Evolutionary conservation across 2,329 filamentous ascomycete species (phyloP), one percentile per base, ranked within the genome.

Genomic region (Scedosporium boydii): DNA sequence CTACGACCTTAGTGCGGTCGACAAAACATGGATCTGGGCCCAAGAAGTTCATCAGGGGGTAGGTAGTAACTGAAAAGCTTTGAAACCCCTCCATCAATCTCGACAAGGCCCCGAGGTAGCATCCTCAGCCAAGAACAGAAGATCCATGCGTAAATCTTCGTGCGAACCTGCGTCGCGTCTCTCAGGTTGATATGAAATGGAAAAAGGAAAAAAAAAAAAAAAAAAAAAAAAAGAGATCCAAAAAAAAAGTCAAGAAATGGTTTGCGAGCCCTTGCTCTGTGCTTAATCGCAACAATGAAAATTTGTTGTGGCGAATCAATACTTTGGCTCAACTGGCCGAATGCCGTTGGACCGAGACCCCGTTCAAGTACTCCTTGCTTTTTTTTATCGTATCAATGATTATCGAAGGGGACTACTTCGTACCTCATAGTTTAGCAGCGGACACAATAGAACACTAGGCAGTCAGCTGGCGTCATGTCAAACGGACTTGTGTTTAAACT

Each of bases 321-420:
- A 61, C 60, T 61, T 44, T 61, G 60, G 60, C 29, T 34, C 29
- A 44, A 21, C 60, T 61, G 48, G 29, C 59, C 59, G 59, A 48
- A 12, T 51, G 23, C 59, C 59, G 59, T 61, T 61, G 59, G 59
- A 53, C 60, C 60, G 60, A 61, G 4, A 61, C 34, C 60, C 60
- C 60, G 48, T 38, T 55, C 23, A 60, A 51, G 58, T 60, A 60
- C 46, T 38, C 27, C 12, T 27, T 23, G 10, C 27, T 34, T 41
- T 59, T 41, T 59, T 46, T 59, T 44, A 26, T 14, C 16, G 26
- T 57, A 14, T 14, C 9, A 10, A 14, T 7, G 57, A 12, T 44
- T 18, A 9, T 23, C 57, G 29, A 9, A 9, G 29, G 29, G 6
- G 29, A 34, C 29, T 34, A 34, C 23, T 23, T 23, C 5, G 26